Evolutionary conservation across 768 basidiomycete species (phyloP), one percentile per base, ranked within the genome.

Genomic region (Mycena chlorophos): DNA sequence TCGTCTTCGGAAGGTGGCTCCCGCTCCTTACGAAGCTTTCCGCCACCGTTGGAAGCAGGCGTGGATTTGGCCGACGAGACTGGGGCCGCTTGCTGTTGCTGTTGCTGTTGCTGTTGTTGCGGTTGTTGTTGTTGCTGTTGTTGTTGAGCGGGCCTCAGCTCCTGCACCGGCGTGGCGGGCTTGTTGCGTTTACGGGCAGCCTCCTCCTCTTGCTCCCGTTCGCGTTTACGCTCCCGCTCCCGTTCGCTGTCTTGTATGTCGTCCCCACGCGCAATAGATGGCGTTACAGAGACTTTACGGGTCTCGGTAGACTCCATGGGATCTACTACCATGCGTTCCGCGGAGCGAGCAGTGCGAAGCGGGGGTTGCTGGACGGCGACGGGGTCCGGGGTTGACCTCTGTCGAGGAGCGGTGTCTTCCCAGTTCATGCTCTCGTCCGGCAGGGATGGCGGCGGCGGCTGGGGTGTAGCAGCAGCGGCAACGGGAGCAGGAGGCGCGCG

Each of bases 381-480:
- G 74, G 71, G 43, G 70, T 69, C 55, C 71, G 68, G 47, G 72
- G 71, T 46, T 68, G 68, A 49, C 42, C 66, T 69, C 51, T 78
- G 79, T 59, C 78, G 77, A 40, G 78, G 76, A 51, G 81, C 80
- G 31, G 76, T 71, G 51, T 92, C 89, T 46, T 94, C 92, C 94
- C 94, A 95, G 56, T 82, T 80, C 83, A 95, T 90, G 2, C 86
- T 88, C 64, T 94, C 93, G 57, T 93, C 91, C 0, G 81, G 82
- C 50, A 88, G 88, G 78, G 87, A 82, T 3, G 67, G 67, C 10
- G 47, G 25, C 20, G 25, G 13, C 25, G 27, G 49, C 27, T n/a
- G n/a, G 26, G 54, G 29, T 39, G 38, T 42, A 43, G 54, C 26
- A 40, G 54, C n/a, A 20, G 46, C 16, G 40, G n/a, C n/a, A n/a